phyloP scores from a whole-genome alignment of 2,329 filamentous ascomycete species.

The Pseudogymnoascus sp. region DNA sequence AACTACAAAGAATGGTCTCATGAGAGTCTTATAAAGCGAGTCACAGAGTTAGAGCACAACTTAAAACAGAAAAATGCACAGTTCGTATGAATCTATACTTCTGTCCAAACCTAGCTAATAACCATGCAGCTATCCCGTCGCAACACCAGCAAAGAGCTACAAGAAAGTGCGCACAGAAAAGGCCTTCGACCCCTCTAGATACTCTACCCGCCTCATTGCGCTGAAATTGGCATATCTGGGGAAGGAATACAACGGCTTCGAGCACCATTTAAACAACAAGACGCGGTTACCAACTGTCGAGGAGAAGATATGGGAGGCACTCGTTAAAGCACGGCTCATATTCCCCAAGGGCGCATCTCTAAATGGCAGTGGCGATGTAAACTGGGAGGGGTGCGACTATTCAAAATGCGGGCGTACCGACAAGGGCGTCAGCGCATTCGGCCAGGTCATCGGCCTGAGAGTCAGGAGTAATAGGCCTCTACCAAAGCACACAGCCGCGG shows the following conservation, averaged over 20 bases:
- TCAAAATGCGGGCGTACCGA: conserved; percentile 94
- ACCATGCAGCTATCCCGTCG: conserved; percentile 16
- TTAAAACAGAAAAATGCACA: conserved; percentile 42
- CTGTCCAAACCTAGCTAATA: not conserved
- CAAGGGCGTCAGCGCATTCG: conserved; percentile 88
- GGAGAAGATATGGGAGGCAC: conserved; percentile 85
- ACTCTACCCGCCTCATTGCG: conserved; percentile 76
- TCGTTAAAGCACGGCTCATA: conserved; percentile 75
- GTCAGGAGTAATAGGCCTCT: conserved; percentile 72
- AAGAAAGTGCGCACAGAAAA: conserved; percentile 24
- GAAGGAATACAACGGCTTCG: conserved; percentile 84
- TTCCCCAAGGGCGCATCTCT: conserved; percentile 41
- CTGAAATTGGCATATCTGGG: conserved; percentile 92
- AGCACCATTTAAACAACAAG: conserved; percentile 65
- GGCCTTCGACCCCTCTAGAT: conserved; percentile 64
- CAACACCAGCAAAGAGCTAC: conserved; percentile 15
- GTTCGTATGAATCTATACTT: conserved; percentile 17
- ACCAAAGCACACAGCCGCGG: conserved; percentile 24
- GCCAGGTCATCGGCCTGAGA: conserved; percentile 79
- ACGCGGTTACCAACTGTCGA: conserved; percentile 75
- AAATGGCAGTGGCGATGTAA: conserved; percentile 43
- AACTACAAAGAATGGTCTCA: conserved; percentile 61
- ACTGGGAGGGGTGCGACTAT: conserved; percentile 81
- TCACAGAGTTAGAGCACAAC: conserved; percentile 59
- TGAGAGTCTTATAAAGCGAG: conserved; percentile 57